Percentiles rank a stretch among this genome's conserved stretches.
Conservation (phyloP, 1,139 yeast genomes). For the Candida tetrigidarum region DNA sequence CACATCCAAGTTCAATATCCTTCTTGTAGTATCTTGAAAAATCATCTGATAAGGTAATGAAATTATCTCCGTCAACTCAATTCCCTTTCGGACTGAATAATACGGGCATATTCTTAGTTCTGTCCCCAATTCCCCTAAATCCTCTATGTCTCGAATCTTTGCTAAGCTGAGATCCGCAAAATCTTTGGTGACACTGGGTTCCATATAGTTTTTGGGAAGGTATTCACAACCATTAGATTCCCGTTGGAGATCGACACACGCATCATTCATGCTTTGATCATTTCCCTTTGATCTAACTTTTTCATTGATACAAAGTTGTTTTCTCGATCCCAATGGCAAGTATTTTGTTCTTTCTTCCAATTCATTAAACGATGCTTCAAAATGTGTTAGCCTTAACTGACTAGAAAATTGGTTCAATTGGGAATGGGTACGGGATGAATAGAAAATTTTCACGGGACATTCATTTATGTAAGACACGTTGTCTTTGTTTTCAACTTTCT, state of each 20-base stretch:
- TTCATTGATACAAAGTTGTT: conserved; percentile 80
- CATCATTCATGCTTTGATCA: conserved; percentile 72
- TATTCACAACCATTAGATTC: conserved; percentile 52
- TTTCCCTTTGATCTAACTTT: conserved; percentile 54
- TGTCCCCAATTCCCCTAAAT: conserved; percentile 64
- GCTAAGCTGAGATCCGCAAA: conserved; percentile 67
- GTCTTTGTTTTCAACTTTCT: conserved; percentile 35
- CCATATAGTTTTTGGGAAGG: conserved; percentile 40
- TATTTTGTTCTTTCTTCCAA: conserved; percentile 53
- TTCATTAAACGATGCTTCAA: conserved; percentile 62
- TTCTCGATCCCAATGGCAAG: conserved; percentile 79
- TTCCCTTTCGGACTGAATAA: conserved; percentile 66
- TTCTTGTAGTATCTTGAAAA: conserved; percentile 66
- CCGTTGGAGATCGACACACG: conserved; percentile 75
- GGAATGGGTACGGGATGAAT: conserved; percentile 90
- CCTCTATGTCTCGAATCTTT: conserved; percentile 81
- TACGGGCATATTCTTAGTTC: conserved; percentile 75
- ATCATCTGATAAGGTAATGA: conserved; percentile 88
- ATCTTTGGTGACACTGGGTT: conserved; percentile 38
- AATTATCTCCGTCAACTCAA: conserved; percentile 68
- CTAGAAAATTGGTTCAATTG: conserved; percentile 82
- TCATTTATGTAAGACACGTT: conserved; percentile 24
- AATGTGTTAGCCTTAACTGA: conserved; percentile 65
- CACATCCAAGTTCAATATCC: conserved; percentile 60
- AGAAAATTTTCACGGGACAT: conserved; percentile 55